Base-by-base conservation (phyloP, 176 grass and related monocot genomes). In the Oryza punctata region DNA sequence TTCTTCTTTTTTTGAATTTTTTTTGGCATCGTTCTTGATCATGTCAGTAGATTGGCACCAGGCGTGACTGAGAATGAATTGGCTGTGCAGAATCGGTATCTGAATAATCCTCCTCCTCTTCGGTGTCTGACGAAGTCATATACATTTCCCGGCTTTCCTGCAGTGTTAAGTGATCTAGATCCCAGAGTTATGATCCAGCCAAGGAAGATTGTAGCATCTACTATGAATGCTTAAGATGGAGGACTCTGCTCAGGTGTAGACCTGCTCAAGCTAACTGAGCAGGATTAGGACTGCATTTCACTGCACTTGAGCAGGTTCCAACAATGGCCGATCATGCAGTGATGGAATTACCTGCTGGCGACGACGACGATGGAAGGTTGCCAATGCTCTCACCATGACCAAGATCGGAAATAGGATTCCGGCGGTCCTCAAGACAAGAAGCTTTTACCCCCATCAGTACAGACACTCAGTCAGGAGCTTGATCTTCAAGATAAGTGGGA, bases 401-500 rank as follows among this genome's bases (percentile, higher is more conserved):
- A 89, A 54, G 67, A 97, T 87, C 7, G 94, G 94, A 23, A 97
- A 91, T n/a, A 97, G 71, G 38, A 97, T 80, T 15, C 89, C 94
- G 1, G 89, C 84, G 3, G 88, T 93, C 75, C 94, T 85, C 84
- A 97, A 68, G 65, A 94, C 75, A 38, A 97, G 84, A 25, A 97
- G 84, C 94, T 97, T 43, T 63, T 81, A 35, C 4, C 4, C 10
- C 47, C 33, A 46, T 78, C 29, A 82, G 61, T 4, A 79, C 44
- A 43, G 12, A 72, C 72, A 27, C 10, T 3, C 24, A 65, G 38
- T 76, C 76, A 73, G 78, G 79, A 3, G 26, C 2, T 66, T 82
- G 41, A 74, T 67, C 33, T 25, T 2, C 78, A 63, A 43, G 65
- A 21, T 16, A 78, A 75, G 25, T 21, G 18, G 10, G 50, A 57